Percentiles rank a stretch among this genome's conserved stretches.
These are phyloP conservation scores for Pulicaria dysenterica DNA, from an alignment of 129 eudicot genomes.

Conservation along the genomic window DNA sequence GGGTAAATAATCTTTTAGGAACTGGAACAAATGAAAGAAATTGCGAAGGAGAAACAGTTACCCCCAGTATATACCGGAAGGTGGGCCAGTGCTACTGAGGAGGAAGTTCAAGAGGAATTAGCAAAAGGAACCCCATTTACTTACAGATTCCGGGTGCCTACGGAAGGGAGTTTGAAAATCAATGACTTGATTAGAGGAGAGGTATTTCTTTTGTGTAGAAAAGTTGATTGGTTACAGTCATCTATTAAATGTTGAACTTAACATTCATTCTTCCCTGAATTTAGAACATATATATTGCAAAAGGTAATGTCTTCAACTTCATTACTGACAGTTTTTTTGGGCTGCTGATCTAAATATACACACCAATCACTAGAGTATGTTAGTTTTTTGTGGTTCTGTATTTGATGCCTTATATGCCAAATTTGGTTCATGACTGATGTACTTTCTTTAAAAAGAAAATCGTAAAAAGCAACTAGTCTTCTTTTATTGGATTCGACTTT, in stretches of 20 bases:
- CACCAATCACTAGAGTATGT: background rate
- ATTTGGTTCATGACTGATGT: no score
- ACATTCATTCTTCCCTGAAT: background rate
- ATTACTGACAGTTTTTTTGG: background rate
- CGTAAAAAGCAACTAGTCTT: background rate
- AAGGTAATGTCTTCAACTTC: background rate
- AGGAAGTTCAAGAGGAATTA: conserved; percentile 75
- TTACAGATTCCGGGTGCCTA: conserved; percentile 90
- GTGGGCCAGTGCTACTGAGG: conserved; percentile 81
- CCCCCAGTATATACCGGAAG: conserved; percentile 93
- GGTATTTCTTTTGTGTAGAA: conserved; percentile 41
- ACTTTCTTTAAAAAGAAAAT: no score
- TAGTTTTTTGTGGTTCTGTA: background rate
- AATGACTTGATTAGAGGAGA: conserved; percentile 87
- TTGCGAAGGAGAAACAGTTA: conserved; percentile 69
- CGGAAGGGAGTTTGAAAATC: conserved; percentile 71
- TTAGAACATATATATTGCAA: background rate
- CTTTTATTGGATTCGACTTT: background rate
- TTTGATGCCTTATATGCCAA: no score
- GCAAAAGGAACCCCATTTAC: conserved; percentile 85
- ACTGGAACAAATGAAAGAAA: conserved; percentile 86
- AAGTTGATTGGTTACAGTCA: conserved; percentile 3
- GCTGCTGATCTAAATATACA: background rate
- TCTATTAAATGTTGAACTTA: conserved; percentile 8
- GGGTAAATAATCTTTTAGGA: conserved; percentile 48